Base-by-base conservation (phyloP, 176 grass and related monocot species). In the Bolboschoenus planiculmis region DNA sequence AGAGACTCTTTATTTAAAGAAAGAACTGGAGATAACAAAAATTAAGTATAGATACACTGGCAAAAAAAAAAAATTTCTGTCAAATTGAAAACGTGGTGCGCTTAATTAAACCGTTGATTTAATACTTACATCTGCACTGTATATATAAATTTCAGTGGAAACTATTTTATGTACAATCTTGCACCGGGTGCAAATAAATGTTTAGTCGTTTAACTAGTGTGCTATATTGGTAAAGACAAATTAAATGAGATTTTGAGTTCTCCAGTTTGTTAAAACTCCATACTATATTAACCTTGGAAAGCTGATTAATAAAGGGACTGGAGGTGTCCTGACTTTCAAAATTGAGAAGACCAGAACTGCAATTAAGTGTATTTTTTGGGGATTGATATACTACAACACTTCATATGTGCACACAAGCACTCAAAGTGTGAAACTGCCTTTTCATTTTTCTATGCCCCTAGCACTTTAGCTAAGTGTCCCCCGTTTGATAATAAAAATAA, bases 401-500 rank as follows among this genome's bases (percentile, higher is more conserved):
- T 48, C 11, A 75, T 48, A 10, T 75, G 24, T 47, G 10, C 23
- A 30, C 18, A n/a, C n/a, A n/a, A n/a, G n/a, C n/a, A n/a, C 10
- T 18, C 18, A 72, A n/a, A 26, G 43, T 75, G 71, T 75, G 43
- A 75, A 75, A 75, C 40, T 75, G 70, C 40, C 71, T 75, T 75
- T 75, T 40, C 71, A 75, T 43, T 75, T 75, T 75, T 40, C 71
- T 50, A 75, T 48, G 13, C 10, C 21, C 21, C 42, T 24, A 47
- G n/a, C 40, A 74, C 23, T 74, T 74, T 47, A 26, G 23, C 70
- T 74, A 74, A 74, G 48, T 47, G 62, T 15, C 34, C 31, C 62
- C 40, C 10, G 70, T 47, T 70, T 21, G 7, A 40, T 11, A 70
- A 70, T 70, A 34, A 70, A 16, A 53, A n/a, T n/a, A n/a, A n/a